A percentile compares a stretch with the other conserved stretches of the same genome.
phyloP scores from a whole-genome alignment of 345 rosid species.

The Draba incana region DNA sequence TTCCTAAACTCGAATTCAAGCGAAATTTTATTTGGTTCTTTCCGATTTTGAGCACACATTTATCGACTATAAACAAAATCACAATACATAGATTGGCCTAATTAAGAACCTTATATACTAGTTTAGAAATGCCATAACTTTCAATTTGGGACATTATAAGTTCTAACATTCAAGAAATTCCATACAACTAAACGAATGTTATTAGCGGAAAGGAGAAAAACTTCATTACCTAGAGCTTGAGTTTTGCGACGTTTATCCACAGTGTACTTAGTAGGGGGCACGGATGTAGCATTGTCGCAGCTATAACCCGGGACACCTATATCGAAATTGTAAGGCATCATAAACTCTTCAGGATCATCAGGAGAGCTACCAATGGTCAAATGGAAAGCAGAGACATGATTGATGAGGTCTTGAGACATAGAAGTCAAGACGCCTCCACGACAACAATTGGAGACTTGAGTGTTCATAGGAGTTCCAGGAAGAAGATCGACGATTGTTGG shows the following conservation, averaged over 20 bases:
- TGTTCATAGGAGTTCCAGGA: slow-evolving; percentile 63
- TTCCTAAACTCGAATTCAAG: no score
- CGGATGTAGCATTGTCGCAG: slow-evolving; percentile 50
- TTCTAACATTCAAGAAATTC: no score
- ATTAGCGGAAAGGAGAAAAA: neutral
- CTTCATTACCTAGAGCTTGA: slow-evolving; percentile 58
- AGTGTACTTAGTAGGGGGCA: slow-evolving; percentile 51
- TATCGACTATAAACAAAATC: no score
- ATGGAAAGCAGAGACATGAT: slow-evolving; percentile 50
- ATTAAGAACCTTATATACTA: no score
- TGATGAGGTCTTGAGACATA: slow-evolving; percentile 57
- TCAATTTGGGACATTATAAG: no score
- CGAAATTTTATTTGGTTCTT: no score
- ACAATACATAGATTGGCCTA: no score
- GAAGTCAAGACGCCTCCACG: slow-evolving; percentile 76
- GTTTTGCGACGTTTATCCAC: slow-evolving; percentile 65
- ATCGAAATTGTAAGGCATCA: slow-evolving; percentile 60
- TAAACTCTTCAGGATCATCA: slow-evolving; percentile 25
- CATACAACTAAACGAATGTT: no score
- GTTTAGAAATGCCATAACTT: no score
- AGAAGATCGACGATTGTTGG: slow-evolving; percentile 75
- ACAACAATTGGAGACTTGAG: slow-evolving; percentile 70
- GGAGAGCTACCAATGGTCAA: slow-evolving; percentile 48
- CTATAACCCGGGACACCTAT: slow-evolving; percentile 73
- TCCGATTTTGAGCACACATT: no score